phyloP scores from a whole-genome alignment of 495 filamentous ascomycete species.

The Trichoderma gamsii region DNA sequence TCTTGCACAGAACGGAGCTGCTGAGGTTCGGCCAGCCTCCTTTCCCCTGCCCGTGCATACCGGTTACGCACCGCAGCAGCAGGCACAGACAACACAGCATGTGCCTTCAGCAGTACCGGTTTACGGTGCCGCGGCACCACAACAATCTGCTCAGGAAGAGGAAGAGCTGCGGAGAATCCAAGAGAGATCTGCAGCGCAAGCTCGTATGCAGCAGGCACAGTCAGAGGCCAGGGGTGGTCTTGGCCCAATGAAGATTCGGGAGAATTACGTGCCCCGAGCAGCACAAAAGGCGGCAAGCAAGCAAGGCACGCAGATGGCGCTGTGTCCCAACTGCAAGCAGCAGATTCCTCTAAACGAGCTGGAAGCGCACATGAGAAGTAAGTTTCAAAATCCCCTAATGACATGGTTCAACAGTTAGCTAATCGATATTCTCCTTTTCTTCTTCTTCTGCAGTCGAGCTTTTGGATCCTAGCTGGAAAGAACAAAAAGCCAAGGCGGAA shows the following conservation, averaged over 20 bases:
- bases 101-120: not conserved
- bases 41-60: conserved; percentile 7
- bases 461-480: conserved; percentile 92
- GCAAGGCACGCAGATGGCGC: conserved; percentile 57
- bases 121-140: not conserved
- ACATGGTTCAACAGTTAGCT: too few relatives aligned
- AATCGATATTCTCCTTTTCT: conserved; percentile 17
- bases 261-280: conserved; percentile 84
- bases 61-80: conserved; percentile 22
- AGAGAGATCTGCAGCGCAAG: conserved; percentile 61
- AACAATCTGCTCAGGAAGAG: conserved; percentile 43
- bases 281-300: conserved; percentile 60
- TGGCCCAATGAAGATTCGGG: conserved; percentile 85
- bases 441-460: conserved; percentile 58
- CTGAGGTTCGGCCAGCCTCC: conserved; percentile 28
- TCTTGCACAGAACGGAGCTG: conserved; percentile 50
- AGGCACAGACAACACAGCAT: conserved; percentile 14
- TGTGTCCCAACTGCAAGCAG: conserved; percentile 93
- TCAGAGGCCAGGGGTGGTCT: conserved; percentile 63
- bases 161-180: conserved; percentile 63
- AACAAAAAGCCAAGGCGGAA: conserved; percentile 84
- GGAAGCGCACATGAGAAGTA: conserved; percentile 88
- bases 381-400: too few relatives aligned
- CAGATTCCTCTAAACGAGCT: conserved; percentile 80
- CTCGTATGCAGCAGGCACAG: conserved; percentile 70